A percentile compares a stretch with the other conserved stretches of the same genome.
Evolutionary conservation across 257 asterid species (phyloP).

Genomic region (Knoxia roxburghii): DNA sequence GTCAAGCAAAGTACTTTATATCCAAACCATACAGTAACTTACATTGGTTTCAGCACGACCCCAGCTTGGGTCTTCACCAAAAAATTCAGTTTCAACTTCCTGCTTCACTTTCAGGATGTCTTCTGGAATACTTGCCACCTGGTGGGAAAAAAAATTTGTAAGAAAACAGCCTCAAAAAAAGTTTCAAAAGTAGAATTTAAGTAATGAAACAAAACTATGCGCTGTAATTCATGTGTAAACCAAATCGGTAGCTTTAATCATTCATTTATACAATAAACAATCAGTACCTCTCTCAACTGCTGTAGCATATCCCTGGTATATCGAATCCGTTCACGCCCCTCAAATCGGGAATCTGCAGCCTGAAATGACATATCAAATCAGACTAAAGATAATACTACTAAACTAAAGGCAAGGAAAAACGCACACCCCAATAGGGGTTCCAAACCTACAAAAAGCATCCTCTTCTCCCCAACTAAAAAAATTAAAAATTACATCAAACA

Average conservation of each 20-base stretch:
- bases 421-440: neutral
- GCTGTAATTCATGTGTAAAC: neutral
- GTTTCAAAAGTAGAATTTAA: too few relatives aligned
- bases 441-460: neutral
- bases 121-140: constrained; percentile 61
- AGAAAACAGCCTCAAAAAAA: neutral
- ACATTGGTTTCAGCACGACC: constrained; percentile 63
- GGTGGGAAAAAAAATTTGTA: neutral
- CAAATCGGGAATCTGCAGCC: constrained; percentile 80
- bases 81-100: constrained; percentile 77
- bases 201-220: neutral
- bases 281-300: constrained; percentile 72
- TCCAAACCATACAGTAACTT: constrained; percentile 22
- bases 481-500: neutral
- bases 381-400: neutral
- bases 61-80: constrained; percentile 71
- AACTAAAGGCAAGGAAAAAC: neutral
- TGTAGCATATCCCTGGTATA: constrained; percentile 71
- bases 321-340: constrained; percentile 58
- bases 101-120: constrained; percentile 64
- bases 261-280: neutral
- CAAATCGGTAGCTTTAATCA: too few relatives aligned
- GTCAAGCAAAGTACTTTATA: neutral
- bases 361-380: constrained; percentile 17
- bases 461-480: neutral